These are phyloP conservation scores for Juglanconis juglandina DNA, from an alignment of 2,329 filamentous ascomycete species.

Conservation along the genomic window DNA sequence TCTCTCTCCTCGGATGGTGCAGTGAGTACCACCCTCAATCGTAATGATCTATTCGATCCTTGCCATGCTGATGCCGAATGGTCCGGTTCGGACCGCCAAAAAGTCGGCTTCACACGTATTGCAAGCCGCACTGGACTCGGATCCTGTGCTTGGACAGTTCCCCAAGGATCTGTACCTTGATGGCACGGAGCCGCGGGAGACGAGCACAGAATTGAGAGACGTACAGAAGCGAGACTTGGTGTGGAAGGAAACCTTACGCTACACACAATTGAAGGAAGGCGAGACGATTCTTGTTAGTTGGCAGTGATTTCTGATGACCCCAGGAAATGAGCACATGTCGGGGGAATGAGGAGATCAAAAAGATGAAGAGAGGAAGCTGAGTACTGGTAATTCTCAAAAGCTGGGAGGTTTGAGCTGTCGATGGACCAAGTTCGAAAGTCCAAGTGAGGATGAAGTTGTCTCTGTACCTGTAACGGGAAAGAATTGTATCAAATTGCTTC, in stretches of 20 bases:
- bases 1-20: no score
- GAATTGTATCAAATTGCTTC: no score
- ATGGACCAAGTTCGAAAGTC: no score
- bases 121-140: constrained; percentile 25
- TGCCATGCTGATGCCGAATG: constrained; percentile 18
- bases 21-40: no score
- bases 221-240: constrained; percentile 24
- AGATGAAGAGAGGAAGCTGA: no score
- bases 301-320: constrained; percentile 12
- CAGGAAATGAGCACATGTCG: no score
- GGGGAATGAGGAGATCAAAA: no score
- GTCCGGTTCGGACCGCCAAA: constrained; percentile 23
- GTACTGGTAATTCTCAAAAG: no score
- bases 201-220: constrained; percentile 26
- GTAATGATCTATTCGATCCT: no score
- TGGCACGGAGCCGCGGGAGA: constrained; percentile 20
- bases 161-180: constrained; percentile 32
- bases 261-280: constrained; percentile 23
- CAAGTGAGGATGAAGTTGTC: no score
- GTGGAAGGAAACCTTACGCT: constrained; percentile 29
- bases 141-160: constrained; percentile 14
- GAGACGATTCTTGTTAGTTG: constrained; percentile 28
- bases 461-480: no score
- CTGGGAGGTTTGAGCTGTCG: no score
- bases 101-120: constrained; percentile 30